These are phyloP conservation scores for Phialophora macrospora DNA, from an alignment of 2,329 filamentous ascomycete species.

Conservation along the genomic window DNA sequence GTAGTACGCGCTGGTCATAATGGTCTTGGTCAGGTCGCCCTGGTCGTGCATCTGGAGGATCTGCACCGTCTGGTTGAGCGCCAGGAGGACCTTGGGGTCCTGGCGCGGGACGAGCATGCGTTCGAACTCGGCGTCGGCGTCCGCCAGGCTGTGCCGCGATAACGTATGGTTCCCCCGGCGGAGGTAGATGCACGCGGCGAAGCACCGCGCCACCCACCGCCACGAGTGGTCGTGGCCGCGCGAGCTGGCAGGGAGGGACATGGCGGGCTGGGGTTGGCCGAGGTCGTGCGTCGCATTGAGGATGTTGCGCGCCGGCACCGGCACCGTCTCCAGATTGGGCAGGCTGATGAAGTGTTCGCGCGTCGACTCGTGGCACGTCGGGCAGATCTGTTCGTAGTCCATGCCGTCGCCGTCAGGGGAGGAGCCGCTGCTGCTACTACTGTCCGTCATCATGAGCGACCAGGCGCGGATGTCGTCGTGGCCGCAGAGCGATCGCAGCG, in stretches of 20 bases:
- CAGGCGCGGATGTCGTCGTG: conserved; percentile 37
- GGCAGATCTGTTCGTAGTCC: conserved; percentile 36
- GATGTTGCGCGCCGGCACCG: conserved; percentile 25
- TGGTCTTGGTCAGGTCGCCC: conserved; percentile 32
- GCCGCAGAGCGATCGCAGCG: conserved; percentile 32
- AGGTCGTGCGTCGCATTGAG: conserved; percentile 26
- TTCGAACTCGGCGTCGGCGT: conserved; percentile 37
- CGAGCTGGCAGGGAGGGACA: conserved; percentile 36
- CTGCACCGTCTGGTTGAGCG: conserved; percentile 35
- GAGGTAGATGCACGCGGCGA: conserved; percentile 39
- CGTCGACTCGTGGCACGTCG: conserved; percentile 33
- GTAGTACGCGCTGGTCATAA: conserved; percentile 32
- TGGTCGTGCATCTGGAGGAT: conserved; percentile 39
- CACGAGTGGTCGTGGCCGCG: conserved; percentile 37
- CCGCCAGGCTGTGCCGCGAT: conserved; percentile 31
- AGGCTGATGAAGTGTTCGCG: conserved; percentile 37
- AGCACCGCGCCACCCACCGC: conserved; percentile 39
- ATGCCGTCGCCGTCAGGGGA: conserved; percentile 25
- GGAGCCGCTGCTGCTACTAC: conserved; percentile 5
- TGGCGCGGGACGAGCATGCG: conserved; percentile 31
- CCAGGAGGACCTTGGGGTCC: conserved; percentile 35
- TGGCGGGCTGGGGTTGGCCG: conserved; percentile 15
- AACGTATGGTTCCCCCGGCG: conserved; percentile 31
- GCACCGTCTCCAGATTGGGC: conserved; percentile 28
- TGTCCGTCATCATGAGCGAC: conserved; percentile 30